A percentile compares a stretch with the other conserved stretches of the same genome.
Conservation (phyloP, 495 filamentous ascomycete species). For the Evansstolkia leycettana region DNA sequence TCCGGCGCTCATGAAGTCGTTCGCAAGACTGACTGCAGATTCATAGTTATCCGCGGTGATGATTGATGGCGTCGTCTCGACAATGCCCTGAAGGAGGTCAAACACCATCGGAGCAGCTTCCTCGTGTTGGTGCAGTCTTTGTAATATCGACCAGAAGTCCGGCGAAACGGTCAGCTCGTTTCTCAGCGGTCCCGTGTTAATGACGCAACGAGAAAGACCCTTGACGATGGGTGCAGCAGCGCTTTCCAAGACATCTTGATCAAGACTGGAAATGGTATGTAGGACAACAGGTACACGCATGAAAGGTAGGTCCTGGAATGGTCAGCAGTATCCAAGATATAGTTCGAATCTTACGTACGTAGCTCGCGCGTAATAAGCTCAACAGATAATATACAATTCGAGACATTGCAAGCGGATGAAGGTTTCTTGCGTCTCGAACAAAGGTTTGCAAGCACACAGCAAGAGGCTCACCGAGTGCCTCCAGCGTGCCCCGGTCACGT, state of each 20-base stretch:
- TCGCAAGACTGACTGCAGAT: slow-evolving; percentile 65
- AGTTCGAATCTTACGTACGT: slow-evolving; percentile 44
- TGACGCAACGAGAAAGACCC: slow-evolving; percentile 69
- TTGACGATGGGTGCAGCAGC: slow-evolving; percentile 63
- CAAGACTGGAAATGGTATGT: slow-evolving; percentile 80
- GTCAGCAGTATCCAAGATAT: background rate
- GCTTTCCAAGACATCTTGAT: slow-evolving; percentile 61
- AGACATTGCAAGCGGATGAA: slow-evolving; percentile 71
- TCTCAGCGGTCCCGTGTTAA: slow-evolving; percentile 59
- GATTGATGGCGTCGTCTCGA: slow-evolving; percentile 52
- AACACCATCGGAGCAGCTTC: slow-evolving; percentile 70
- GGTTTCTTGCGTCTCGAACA: slow-evolving; percentile 61
- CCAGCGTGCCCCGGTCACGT: slow-evolving; percentile 60
- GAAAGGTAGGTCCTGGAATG: slow-evolving; percentile 68
- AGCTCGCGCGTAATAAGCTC: slow-evolving; percentile 70
- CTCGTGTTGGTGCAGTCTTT: slow-evolving; percentile 52
- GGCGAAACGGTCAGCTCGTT: slow-evolving; percentile 92
- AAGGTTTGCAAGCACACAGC: slow-evolving; percentile 69
- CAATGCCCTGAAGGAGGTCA: slow-evolving; percentile 62
- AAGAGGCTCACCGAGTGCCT: slow-evolving; percentile 60
- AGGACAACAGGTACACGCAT: slow-evolving; percentile 86
- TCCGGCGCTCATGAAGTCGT: slow-evolving; percentile 79
- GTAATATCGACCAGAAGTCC: slow-evolving; percentile 92
- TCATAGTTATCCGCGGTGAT: slow-evolving; percentile 96
- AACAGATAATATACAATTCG: slow-evolving; percentile 80